Percentiles rank a stretch among this genome's conserved stretches.
These are phyloP conservation scores for Monilinia vaccinii-corymbosi DNA, from an alignment of 2,329 filamentous ascomycete species.

Conservation along the genomic window DNA sequence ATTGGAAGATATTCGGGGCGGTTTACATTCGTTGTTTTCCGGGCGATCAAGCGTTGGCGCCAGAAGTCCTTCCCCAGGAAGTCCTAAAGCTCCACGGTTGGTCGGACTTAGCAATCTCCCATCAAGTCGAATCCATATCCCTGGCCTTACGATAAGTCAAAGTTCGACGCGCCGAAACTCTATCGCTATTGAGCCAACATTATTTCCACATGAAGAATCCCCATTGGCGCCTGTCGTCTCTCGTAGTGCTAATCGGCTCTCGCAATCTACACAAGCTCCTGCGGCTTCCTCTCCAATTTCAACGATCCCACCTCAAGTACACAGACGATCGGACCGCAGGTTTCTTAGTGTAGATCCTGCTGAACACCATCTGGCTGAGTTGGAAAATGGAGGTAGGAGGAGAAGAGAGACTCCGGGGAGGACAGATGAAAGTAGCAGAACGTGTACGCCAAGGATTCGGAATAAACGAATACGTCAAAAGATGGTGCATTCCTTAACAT, in stretches of 20 bases:
- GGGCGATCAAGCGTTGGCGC: conserved; percentile 23
- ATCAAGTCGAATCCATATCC: conserved; percentile 35
- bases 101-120: conserved; percentile 32
- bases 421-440: conserved; percentile 20
- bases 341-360: conserved; percentile 40
- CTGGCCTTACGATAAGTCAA: conserved; percentile 31
- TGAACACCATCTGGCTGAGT: conserved; percentile 38
- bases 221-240: conserved; percentile 11
- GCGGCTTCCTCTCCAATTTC: conserved; percentile 13
- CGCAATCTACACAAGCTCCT: conserved; percentile 9
- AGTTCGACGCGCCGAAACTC: conserved; percentile 29
- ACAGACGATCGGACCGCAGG: conserved; percentile 17
- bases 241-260: conserved; percentile 14
- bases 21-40: conserved; percentile 23
- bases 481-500: conserved; percentile 53
- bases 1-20: conserved; percentile 19
- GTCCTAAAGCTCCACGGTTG: conserved; percentile 40
- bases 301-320: conserved; percentile 13
- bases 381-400: conserved; percentile 36
- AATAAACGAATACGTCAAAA: conserved; percentile 45
- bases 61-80: conserved; percentile 24
- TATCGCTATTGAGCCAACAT: conserved; percentile 3
- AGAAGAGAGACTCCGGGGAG: conserved; percentile 24
- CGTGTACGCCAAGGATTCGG: conserved; percentile 42
- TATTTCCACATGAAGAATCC: not conserved